Percentiles rank a stretch among this genome's conserved stretches.
These are phyloP conservation scores for Calocera viscosa DNA, from an alignment of 768 basidiomycete genomes.

Conservation along the genomic window DNA sequence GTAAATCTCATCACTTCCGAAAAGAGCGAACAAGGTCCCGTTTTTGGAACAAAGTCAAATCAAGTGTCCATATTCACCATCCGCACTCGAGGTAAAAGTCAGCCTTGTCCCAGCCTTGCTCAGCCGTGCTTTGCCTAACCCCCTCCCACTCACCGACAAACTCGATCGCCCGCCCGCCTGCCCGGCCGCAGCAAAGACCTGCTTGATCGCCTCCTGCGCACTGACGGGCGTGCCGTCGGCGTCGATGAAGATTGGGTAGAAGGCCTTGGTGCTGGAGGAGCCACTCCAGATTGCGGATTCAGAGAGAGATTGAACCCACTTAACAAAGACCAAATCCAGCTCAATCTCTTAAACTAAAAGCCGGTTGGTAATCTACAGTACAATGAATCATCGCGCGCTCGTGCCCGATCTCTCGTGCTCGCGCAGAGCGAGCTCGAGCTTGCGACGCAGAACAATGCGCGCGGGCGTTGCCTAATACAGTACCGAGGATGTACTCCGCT, in stretches of 20 bases:
- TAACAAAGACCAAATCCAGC: no score
- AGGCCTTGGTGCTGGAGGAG: not conserved
- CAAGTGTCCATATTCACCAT: not conserved
- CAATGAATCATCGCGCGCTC: no score
- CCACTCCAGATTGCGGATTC: not conserved
- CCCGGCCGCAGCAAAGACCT: not conserved
- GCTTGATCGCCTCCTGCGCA: not conserved
- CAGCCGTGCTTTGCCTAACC: not conserved
- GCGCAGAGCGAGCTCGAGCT: no score
- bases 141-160: conserved; percentile 1
- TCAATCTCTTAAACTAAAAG: no score
- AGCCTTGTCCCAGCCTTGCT: not conserved
- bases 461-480: no score
- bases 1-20: no score
- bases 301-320: not conserved
- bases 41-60: not conserved
- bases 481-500: no score
- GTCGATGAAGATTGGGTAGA: conserved; percentile 4
- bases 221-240: not conserved
- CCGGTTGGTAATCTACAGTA: no score
- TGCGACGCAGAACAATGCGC: no score
- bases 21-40: not conserved
- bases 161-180: not conserved
- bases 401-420: no score
- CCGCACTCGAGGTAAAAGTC: not conserved